Evolutionary conservation across 1,284 basidiomycete species (phyloP).

Genomic region (Malassezia cuniculi): DNA sequence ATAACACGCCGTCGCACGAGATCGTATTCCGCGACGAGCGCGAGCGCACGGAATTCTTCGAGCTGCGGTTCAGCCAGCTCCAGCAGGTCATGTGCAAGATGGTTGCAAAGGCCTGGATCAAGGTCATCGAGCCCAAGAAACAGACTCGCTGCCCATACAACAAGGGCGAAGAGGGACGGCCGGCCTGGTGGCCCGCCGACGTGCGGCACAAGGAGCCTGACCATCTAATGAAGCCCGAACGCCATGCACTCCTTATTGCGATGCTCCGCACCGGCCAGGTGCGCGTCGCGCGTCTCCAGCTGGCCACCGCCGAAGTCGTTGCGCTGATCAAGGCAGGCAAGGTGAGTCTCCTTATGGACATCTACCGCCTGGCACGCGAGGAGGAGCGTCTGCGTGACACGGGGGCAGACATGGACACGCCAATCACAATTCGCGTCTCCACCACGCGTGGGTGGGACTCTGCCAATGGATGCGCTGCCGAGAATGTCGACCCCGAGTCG

Average conservation of each 20-base stretch:
- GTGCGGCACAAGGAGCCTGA: slow-evolving; percentile 51
- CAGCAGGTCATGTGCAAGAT: slow-evolving; percentile 51
- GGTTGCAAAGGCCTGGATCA: slow-evolving; percentile 48
- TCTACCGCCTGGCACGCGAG: slow-evolving; percentile 49
- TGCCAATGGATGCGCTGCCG: no score
- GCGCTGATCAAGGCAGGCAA: slow-evolving; percentile 48
- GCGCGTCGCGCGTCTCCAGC: slow-evolving; percentile 47
- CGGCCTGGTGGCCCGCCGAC: slow-evolving; percentile 50
- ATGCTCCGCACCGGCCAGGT: slow-evolving; percentile 47
- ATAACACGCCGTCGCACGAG: no score
- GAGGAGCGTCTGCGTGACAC: slow-evolving; percentile 32
- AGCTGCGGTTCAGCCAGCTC: slow-evolving; percentile 45
- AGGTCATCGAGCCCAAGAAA: slow-evolving; percentile 51
- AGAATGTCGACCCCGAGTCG: no score
- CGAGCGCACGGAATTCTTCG: slow-evolving; percentile 34
- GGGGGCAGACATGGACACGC: slow-evolving; percentile 15
- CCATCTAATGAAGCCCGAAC: slow-evolving; percentile 48
- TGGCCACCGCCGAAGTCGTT: slow-evolving; percentile 49
- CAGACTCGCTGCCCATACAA: slow-evolving; percentile 51
- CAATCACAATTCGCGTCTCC: slow-evolving; percentile 29
- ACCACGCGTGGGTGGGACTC: slow-evolving; percentile 34
- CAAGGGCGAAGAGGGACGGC: slow-evolving; percentile 49
- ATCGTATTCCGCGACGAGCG: slow-evolving; percentile 14
- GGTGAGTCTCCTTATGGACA: slow-evolving; percentile 48
- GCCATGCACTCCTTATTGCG: slow-evolving; percentile 47